Conservation (phyloP, 495 filamentous ascomycete species). For the Penicillium bialowiezense region DNA sequence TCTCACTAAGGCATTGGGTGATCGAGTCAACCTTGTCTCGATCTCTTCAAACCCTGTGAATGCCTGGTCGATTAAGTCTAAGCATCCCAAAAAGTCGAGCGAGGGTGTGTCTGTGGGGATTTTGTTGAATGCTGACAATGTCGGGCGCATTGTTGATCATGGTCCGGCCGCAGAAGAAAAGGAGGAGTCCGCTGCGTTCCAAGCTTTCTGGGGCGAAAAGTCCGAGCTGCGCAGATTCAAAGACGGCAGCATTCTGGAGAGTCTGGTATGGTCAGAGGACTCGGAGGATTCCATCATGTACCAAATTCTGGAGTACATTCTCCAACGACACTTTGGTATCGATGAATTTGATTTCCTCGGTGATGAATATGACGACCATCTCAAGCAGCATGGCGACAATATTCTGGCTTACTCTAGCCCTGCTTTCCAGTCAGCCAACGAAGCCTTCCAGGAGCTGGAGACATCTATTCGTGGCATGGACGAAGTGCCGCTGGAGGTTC, state of each 20-base stretch:
- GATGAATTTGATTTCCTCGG: constrained; percentile 57
- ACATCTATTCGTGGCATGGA: constrained; percentile 71
- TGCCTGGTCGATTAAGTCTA: constrained; percentile 34
- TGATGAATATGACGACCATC: constrained; percentile 55
- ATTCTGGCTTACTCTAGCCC: constrained; percentile 34
- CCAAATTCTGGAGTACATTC: constrained; percentile 74
- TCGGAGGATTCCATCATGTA: constrained; percentile 62
- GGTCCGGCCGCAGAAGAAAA: constrained; percentile 80
- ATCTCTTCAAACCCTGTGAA: constrained; percentile 39
- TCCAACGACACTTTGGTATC: constrained; percentile 60
- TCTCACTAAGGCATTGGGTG: constrained; percentile 66
- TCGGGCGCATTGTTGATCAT: constrained; percentile 73
- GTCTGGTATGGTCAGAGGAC: constrained; percentile 74
- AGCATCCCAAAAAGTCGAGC: constrained; percentile 24
- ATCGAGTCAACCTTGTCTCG: constrained; percentile 67
- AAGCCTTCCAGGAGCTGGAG: constrained; percentile 68
- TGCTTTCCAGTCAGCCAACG: constrained; percentile 55
- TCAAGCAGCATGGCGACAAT: constrained; percentile 42
- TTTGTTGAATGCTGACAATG: constrained; percentile 66
- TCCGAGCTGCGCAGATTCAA: constrained; percentile 54
- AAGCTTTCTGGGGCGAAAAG: constrained; percentile 53
- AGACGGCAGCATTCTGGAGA: constrained; percentile 57
- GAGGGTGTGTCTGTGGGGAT: constrained; percentile 59
- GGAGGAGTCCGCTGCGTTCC: constrained; percentile 43
- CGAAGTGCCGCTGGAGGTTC: constrained; percentile 73